Conservation (phyloP, 768 basidiomycete genomes). For the Psilocybe cyanescens region DNA sequence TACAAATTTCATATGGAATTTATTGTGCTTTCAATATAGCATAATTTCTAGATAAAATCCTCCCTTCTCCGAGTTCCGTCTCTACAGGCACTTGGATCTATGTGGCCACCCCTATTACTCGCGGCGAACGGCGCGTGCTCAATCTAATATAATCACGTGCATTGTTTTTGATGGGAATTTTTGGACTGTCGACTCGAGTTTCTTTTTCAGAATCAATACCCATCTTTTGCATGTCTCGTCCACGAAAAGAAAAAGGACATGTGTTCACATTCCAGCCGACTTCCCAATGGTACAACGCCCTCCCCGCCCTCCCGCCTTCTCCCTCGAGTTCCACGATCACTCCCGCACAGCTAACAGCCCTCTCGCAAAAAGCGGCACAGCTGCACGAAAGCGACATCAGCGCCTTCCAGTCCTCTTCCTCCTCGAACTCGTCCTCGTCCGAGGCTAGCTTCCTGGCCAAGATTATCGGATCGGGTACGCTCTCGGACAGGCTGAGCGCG, state of each 20-base stretch:
- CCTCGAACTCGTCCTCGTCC: slow-evolving; percentile 64
- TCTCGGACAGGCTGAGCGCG: slow-evolving; percentile 90
- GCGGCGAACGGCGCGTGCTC: no score
- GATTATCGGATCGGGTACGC: slow-evolving; percentile 86
- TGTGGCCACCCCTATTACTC: no score
- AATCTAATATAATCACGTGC: no score
- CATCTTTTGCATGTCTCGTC: slow-evolving; percentile 23
- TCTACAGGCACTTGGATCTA: no score
- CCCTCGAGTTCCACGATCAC: slow-evolving; percentile 35
- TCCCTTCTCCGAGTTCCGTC: no score
- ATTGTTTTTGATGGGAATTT: no score
- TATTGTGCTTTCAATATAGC: no score
- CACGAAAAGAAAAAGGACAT: slow-evolving; percentile 39
- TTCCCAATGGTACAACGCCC: slow-evolving; percentile 59
- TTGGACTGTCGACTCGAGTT: background rate
- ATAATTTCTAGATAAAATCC: no score
- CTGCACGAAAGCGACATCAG: slow-evolving; percentile 49
- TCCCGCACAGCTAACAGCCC: slow-evolving; percentile 44
- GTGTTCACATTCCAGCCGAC: slow-evolving; percentile 40
- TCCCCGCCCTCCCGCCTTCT: slow-evolving; percentile 42
- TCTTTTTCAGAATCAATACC: no score
- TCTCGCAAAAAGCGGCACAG: slow-evolving; percentile 49
- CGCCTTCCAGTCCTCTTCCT: slow-evolving; percentile 53
- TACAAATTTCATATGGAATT: no score
- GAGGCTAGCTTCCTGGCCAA: slow-evolving; percentile 84